These are phyloP conservation scores for Immersiella caudata DNA, from an alignment of 495 filamentous ascomycete species.

Conservation along the genomic window DNA sequence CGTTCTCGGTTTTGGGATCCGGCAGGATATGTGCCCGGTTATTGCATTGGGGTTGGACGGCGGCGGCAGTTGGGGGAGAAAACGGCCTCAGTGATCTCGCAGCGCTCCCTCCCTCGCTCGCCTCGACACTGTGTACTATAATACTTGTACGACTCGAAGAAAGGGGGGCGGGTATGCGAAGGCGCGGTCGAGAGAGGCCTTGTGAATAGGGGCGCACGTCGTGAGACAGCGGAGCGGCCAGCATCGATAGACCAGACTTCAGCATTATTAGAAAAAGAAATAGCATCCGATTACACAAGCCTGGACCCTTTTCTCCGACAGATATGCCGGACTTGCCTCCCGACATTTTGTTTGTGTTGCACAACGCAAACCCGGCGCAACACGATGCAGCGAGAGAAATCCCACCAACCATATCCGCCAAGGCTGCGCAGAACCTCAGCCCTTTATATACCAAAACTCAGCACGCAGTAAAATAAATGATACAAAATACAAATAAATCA, in stretches of 20 bases:
- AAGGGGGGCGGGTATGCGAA: background rate
- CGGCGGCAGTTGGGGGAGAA: background rate
- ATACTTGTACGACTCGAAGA: background rate
- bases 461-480: background rate
- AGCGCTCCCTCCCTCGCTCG: background rate
- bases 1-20: conserved; percentile 35
- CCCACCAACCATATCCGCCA: background rate
- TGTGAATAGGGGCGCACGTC: too few species aligned
- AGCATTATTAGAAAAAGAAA: background rate
- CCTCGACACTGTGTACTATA: background rate
- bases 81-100: background rate
- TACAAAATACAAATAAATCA: background rate
- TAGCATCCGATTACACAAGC: background rate
- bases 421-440: background rate
- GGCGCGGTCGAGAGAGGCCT: too few species aligned
- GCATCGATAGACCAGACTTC: background rate
- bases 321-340: background rate
- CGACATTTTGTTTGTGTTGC: background rate
- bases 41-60: conserved; percentile 16
- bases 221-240: background rate
- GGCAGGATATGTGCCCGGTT: conserved; percentile 13
- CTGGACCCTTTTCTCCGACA: background rate
- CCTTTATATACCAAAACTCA: background rate
- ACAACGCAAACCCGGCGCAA: too few species aligned
- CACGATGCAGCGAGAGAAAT: background rate